Evolutionary conservation across 1,139 yeast species (phyloP).

Genomic region (Nematodospora anomalae): DNA sequence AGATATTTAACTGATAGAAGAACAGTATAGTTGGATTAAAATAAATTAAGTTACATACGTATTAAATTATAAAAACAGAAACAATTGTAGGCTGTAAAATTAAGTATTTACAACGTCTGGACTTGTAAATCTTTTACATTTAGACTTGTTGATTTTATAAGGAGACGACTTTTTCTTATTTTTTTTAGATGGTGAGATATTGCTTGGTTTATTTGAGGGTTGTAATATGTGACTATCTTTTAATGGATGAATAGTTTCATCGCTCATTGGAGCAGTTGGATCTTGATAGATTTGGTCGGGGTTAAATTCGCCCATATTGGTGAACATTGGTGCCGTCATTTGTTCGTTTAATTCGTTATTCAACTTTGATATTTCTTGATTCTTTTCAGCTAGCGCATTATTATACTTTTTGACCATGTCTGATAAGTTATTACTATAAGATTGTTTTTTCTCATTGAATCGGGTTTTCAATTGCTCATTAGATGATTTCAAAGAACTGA

Average conservation of each 20-base stretch:
- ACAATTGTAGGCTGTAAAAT: background rate
- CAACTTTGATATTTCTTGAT: background rate
- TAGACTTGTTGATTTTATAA: background rate
- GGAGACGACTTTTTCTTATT: slow-evolving; percentile 1
- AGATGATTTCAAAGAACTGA: background rate
- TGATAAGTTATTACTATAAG: background rate
- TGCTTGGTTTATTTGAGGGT: slow-evolving; percentile 2
- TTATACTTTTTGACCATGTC: background rate
- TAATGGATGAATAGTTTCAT: slow-evolving; percentile 2
- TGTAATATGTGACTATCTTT: slow-evolving; percentile 3
- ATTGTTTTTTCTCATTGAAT: background rate
- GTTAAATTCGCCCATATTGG: slow-evolving; percentile 1
- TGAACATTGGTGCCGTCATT: background rate
- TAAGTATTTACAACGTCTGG: background rate
- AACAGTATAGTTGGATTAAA: slow-evolving; percentile 47
- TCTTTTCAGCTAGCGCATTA: background rate
- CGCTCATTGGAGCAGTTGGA: slow-evolving; percentile 2
- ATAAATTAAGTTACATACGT: background rate
- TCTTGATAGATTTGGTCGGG: slow-evolving; percentile 10
- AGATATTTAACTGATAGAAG: slow-evolving; percentile 85
- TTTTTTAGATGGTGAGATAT: background rate
- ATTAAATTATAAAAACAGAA: background rate
- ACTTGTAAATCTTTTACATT: background rate
- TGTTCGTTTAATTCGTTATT: background rate
- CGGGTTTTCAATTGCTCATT: background rate